Percentiles rank a stretch among this genome's conserved stretches.
These are phyloP conservation scores for Coriaria nepalensis DNA, from an alignment of 306 rosid species.

Conservation along the genomic window DNA sequence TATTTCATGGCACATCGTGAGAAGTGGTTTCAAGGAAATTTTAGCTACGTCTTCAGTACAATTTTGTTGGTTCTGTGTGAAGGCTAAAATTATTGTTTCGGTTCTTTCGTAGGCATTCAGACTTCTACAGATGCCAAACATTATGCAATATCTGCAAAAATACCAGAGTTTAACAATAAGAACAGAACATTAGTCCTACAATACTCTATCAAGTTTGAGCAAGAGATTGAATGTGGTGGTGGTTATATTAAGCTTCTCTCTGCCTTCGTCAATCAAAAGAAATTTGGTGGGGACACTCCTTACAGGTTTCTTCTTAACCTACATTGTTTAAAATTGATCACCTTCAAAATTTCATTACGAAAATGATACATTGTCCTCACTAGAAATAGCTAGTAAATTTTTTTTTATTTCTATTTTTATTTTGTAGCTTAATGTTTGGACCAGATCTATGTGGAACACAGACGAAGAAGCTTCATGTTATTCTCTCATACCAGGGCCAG, in stretches of 20 bases:
- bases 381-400: too few species aligned
- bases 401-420: neutral
- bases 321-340: neutral
- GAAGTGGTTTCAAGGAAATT: neutral
- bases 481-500: constrained; percentile 93
- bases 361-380: too few species aligned
- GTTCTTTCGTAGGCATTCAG: constrained; percentile 57
- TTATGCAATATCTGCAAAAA: constrained; percentile 76
- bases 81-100: neutral
- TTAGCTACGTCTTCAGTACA: neutral
- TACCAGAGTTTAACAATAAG: constrained; percentile 62
- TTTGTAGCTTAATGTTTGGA: constrained; percentile 77
- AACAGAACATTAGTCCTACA: constrained; percentile 75
- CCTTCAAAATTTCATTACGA: too few species aligned
- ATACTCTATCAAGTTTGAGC: constrained; percentile 81
- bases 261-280: constrained; percentile 93
- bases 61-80: constrained; percentile 1
- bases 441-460: constrained; percentile 94
- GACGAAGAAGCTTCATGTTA: constrained; percentile 80
- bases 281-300: constrained; percentile 88
- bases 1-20: neutral
- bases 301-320: constrained; percentile 45
- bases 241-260: constrained; percentile 89
- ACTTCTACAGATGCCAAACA: constrained; percentile 83
- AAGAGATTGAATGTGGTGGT: constrained; percentile 96